phyloP scores from a whole-genome alignment of 768 basidiomycete genomes.

The Pleurotus tuber-regium region DNA sequence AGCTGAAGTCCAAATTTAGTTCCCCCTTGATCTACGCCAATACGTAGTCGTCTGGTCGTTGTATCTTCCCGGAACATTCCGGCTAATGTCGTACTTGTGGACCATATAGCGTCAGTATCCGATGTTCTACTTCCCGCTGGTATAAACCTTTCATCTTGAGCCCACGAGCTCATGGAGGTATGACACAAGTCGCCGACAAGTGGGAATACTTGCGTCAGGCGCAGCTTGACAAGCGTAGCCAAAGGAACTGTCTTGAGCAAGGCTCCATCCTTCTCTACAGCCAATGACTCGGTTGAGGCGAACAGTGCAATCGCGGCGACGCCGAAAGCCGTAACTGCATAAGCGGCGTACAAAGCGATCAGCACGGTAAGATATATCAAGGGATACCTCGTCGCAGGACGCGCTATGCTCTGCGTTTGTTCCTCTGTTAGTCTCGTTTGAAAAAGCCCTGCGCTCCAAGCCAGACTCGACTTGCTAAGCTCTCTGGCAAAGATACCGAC shows the following conservation, averaged over 20 bases:
- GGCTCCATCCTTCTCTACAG: slow-evolving; percentile 1
- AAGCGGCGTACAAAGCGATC: background rate
- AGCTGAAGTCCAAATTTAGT: background rate
- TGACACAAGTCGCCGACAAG: background rate
- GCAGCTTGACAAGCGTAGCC: background rate
- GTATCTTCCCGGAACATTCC: slow-evolving; percentile 2
- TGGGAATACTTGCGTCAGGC: background rate
- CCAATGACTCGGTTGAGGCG: background rate
- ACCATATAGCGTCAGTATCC: background rate
- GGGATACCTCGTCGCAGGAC: background rate
- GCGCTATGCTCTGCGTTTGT: background rate
- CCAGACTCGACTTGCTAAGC: background rate
- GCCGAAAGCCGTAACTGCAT: background rate
- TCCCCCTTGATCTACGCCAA: background rate
- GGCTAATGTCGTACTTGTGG: background rate
- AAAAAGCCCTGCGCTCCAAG: background rate
- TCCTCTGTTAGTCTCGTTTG: background rate
- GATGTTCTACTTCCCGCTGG: background rate
- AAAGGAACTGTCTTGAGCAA: background rate
- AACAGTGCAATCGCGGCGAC: background rate
- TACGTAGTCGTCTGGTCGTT: background rate
- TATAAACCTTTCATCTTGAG: too few species aligned
- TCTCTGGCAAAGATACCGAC: background rate
- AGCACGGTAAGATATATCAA: background rate
- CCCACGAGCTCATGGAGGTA: background rate